Conservation (phyloP, 1,284 basidiomycete genomes). For the Cerioporus squamosus region DNA sequence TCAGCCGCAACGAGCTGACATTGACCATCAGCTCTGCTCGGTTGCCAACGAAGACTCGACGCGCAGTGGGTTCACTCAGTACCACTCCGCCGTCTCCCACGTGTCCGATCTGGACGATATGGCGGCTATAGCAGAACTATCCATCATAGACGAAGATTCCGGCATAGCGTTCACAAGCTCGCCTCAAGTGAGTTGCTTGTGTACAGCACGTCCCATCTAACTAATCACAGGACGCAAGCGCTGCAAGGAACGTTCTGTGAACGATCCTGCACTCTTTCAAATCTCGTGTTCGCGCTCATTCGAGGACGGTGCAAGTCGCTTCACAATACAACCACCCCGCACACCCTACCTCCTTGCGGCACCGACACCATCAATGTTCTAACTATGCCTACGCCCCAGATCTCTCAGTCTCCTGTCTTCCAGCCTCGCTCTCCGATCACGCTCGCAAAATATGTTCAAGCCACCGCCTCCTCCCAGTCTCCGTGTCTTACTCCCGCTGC, state of each 20-base stretch:
- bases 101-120: slow-evolving; percentile 6
- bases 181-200: slow-evolving; percentile 4
- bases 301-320: neutral
- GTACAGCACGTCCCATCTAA: too few species aligned
- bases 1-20: too few species aligned
- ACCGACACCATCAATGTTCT: slow-evolving; percentile 34
- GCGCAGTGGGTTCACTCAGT: slow-evolving; percentile 1
- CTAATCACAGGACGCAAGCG: neutral
- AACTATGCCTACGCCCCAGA: slow-evolving; percentile 37
- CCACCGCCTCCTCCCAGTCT: slow-evolving; percentile 12
- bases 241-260: neutral
- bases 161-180: slow-evolving; percentile 12
- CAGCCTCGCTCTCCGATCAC: slow-evolving; percentile 36
- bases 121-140: neutral
- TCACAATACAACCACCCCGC: neutral
- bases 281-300: neutral
- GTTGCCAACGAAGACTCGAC: neutral
- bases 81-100: slow-evolving; percentile 10
- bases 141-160: slow-evolving; percentile 10
- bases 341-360: slow-evolving; percentile 5
- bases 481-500: neutral
- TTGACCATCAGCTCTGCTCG: neutral
- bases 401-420: slow-evolving; percentile 36
- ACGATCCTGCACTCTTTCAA: neutral
- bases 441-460: slow-evolving; percentile 31